Evolutionary conservation across 1,139 yeast genomes (phyloP), one percentile per base, ranked within the genome.

Genomic region (Candida smagusa): DNA sequence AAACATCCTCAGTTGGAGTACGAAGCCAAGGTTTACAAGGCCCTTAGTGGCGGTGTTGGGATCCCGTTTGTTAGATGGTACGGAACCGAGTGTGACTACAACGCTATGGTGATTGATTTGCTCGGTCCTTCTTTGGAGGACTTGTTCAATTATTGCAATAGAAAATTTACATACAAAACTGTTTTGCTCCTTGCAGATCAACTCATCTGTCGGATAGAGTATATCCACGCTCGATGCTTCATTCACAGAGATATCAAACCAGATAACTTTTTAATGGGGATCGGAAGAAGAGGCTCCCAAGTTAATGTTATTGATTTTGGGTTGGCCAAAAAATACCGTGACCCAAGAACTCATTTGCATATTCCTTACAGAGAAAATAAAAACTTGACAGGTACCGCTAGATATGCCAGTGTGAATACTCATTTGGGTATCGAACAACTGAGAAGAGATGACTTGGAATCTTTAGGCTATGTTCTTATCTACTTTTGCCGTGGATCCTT

Each of bases 271-370:
- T 72, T 92, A 52, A 90, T 92, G 94, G 98, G 98, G 16, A 87
- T 89, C 43, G 97, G 97, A 35, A 79, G 95, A 55, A 81, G 96
- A 51, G 97, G 97, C 19, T 83, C 90, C 39, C 97, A 88, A 61
- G 96, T 92, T 43, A 89, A 92, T 61, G 92, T 92, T 34, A 90
- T 92, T 62, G 98, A 92, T 68, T 92, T 92, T 63, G 98, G 98
- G 25, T 79, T 89, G 63, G 98, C 98, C 43, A 92, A 92, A 60
- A 88, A 89, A 63, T 92, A 81, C 63, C 76, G 97, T 56, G 98
- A 92, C 62, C 96, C 97, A 48, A 80, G 95, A 66, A 86, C 97
- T 29, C 95, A 90, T 63, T 76, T 87, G 58, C 98, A 92, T 61
- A 92, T 92, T 45, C 97, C 97, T 12, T 92, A 92, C 62, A 79